A percentile compares a stretch with the other conserved stretches of the same genome.
Evolutionary conservation across 1,139 yeast genomes (phyloP).

Genomic region (Saccharomyces pastorianus): DNA sequence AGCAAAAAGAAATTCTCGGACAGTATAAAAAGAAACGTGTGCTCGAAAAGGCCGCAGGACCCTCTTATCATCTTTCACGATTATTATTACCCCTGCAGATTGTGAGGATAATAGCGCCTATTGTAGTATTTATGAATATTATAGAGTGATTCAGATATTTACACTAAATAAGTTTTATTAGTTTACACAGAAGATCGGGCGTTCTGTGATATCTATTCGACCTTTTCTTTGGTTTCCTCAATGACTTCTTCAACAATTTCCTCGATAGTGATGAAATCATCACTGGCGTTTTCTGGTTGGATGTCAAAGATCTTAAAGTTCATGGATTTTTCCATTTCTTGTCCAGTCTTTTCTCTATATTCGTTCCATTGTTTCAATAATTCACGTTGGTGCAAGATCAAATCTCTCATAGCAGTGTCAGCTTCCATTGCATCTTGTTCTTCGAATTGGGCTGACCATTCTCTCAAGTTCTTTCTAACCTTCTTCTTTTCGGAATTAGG

Average conservation of each 20-base stretch:
- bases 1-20: not conserved
- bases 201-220: conserved; percentile 31
- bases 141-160: not conserved
- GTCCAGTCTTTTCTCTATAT: conserved; percentile 45
- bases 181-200: not conserved
- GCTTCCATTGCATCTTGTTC: conserved; percentile 97
- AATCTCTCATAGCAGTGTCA: conserved; percentile 83
- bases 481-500: conserved; percentile 71
- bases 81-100: not conserved
- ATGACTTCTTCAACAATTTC: conserved; percentile 46
- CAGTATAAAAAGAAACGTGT: not conserved
- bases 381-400: conserved; percentile 76
- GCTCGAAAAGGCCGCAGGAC: not conserved
- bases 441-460: conserved; percentile 87
- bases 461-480: conserved; percentile 82
- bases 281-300: conserved; percentile 40
- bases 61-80: not conserved
- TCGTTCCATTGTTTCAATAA: conserved; percentile 78
- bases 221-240: conserved; percentile 61
- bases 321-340: conserved; percentile 12
- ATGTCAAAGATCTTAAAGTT: conserved; percentile 22
- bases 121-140: not conserved
- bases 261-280: conserved; percentile 26
- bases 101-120: not conserved
- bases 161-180: not conserved